phyloP scores from a whole-genome alignment of 257 asterid genomes.

The Nicotiana tomentosiformis region DNA sequence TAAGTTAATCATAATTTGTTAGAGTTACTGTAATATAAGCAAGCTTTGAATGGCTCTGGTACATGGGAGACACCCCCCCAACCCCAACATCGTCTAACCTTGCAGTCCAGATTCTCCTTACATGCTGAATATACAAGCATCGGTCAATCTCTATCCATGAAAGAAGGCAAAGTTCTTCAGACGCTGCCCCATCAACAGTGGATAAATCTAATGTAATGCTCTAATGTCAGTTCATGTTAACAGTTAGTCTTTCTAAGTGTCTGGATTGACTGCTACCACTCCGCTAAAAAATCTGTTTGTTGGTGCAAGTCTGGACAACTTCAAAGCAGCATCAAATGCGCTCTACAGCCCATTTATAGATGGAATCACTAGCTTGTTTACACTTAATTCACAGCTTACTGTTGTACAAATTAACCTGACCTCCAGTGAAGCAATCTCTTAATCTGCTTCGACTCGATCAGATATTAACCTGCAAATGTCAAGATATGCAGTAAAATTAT shows the following conservation, averaged over 20 bases:
- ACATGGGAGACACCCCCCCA: neutral
- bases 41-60: neutral
- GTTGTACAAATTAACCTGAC: neutral
- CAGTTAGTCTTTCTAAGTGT: neutral
- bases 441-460: neutral
- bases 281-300: neutral
- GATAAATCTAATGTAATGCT: neutral
- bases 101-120: neutral
- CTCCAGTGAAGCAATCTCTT: neutral
- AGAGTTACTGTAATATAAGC: neutral
- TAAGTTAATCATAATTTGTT: neutral
- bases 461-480: conserved; percentile 6
- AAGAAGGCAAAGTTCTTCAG: conserved; percentile 7
- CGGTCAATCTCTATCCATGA: neutral
- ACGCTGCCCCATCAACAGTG: neutral
- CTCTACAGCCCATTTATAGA: conserved; percentile 16
- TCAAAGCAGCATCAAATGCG: conserved; percentile 6
- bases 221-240: neutral
- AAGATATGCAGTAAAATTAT: neutral
- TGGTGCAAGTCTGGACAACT: neutral
- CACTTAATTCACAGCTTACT: neutral
- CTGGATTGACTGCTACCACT: neutral
- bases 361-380: neutral
- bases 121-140: neutral
- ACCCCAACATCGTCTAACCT: neutral